Percentiles rank a stretch among this genome's conserved stretches.
Evolutionary conservation across 192 early-diverging fungal genomes (phyloP).

Genomic region (Allomyces arbusculus): DNA sequence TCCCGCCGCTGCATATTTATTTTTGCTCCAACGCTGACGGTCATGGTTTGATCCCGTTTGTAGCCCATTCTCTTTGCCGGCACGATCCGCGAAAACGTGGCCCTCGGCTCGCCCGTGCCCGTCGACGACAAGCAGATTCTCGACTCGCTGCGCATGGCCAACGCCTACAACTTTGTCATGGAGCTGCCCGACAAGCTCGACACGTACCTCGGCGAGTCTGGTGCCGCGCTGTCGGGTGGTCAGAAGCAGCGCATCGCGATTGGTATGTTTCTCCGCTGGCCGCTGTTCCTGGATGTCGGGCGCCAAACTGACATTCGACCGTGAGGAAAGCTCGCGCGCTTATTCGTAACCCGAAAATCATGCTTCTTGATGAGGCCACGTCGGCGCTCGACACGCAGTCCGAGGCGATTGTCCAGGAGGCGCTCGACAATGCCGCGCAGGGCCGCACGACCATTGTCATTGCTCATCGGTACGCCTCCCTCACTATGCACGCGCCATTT

Average conservation of each 20-base stretch:
- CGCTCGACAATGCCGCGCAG: constrained; percentile 49
- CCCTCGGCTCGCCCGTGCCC: background rate
- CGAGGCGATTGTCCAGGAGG: constrained; percentile 61
- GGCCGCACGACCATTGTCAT: constrained; percentile 79
- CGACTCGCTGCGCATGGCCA: constrained; percentile 24
- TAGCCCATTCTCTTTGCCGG: constrained; percentile 4
- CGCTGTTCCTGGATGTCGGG: too few species aligned
- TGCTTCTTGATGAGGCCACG: constrained; percentile 79
- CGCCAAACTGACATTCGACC: too few species aligned
- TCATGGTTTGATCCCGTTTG: too few species aligned
- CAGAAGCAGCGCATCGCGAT: constrained; percentile 60
- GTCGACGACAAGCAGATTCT: constrained; percentile 23
- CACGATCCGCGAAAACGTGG: background rate
- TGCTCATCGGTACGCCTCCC: constrained; percentile 49
- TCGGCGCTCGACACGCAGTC: constrained; percentile 63
- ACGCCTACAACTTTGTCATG: constrained; percentile 70
- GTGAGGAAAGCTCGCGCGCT: constrained; percentile 44
- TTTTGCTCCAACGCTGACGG: too few species aligned
- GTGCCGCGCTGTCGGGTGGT: constrained; percentile 58
- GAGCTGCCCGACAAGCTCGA: constrained; percentile 62
- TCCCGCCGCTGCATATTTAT: background rate
- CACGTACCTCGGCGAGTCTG: constrained; percentile 62
- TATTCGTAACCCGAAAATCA: constrained; percentile 66
- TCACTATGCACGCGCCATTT: constrained; percentile 24
- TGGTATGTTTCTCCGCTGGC: too few species aligned